Evolutionary conservation across 176 grass and related monocot species (phyloP).

Genomic region (Oropetium thomaeum): DNA sequence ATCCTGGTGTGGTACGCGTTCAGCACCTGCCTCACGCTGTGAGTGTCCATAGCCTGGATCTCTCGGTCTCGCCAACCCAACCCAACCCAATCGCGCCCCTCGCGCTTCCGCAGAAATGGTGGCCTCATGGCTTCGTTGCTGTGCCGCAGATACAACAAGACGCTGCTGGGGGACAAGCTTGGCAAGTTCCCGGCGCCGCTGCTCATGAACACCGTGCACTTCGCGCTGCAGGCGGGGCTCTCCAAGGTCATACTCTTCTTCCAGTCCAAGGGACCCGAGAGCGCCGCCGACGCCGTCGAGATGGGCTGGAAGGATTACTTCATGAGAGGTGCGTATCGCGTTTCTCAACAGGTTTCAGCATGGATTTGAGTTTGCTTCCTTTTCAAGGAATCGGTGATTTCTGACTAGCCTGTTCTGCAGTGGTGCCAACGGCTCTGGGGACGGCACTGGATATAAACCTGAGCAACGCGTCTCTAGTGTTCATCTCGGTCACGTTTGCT

Average conservation of each 20-base stretch:
- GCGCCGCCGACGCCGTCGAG: conserved; percentile 34
- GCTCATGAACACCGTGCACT: conserved; percentile 99
- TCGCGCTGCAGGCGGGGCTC: conserved; percentile 87
- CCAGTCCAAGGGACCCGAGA: conserved; percentile 57
- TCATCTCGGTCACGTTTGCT: conserved; percentile 96
- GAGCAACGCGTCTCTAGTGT: conserved; percentile 97
- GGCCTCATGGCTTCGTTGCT: not conserved
- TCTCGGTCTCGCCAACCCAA: conserved; percentile 14
- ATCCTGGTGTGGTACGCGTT: conserved; percentile 97
- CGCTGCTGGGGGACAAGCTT: conserved; percentile 94
- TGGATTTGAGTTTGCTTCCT: not conserved
- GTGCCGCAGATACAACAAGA: conserved; percentile 81
- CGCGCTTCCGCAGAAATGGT: not conserved
- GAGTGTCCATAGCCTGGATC: conserved; percentile 44
- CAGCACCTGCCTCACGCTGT: conserved; percentile 99
- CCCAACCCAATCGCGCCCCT: not conserved
- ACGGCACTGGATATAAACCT: conserved; percentile 98
- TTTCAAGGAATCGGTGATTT: not conserved
- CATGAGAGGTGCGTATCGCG: conserved; percentile 59
- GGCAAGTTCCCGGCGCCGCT: conserved; percentile 98
- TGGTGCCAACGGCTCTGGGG: conserved; percentile 91
- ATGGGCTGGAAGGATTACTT: conserved; percentile 99
- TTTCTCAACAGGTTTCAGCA: not conserved
- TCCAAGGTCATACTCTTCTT: conserved; percentile 76
- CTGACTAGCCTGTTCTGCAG: conserved; percentile 49